Percentiles rank a stretch among this genome's conserved stretches.
phyloP scores from a whole-genome alignment of 352 stramenopile genomes.

The Globisporangium mamillatum region DNA sequence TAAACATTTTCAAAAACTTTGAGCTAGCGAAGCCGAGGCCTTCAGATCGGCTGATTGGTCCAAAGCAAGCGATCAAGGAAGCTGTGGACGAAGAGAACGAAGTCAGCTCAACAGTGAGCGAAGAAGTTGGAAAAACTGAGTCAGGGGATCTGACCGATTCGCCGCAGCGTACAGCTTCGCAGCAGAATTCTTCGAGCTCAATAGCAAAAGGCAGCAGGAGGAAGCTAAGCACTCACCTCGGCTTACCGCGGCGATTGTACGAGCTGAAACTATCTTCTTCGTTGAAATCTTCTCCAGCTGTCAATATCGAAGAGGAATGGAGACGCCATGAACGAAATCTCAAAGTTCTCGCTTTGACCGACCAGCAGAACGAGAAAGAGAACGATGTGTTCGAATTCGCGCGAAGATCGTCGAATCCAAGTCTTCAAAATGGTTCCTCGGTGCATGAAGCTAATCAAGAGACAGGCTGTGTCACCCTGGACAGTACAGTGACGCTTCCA shows the following conservation, averaged over 20 bases:
- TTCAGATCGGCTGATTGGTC: background rate
- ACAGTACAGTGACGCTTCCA: background rate
- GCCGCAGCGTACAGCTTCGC: background rate
- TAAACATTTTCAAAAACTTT: constrained; percentile 34
- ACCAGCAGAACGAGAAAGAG: constrained; percentile 1
- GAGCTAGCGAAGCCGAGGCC: constrained; percentile 12
- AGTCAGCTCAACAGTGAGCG: background rate
- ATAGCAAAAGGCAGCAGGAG: background rate
- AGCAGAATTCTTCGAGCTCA: background rate
- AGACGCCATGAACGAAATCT: constrained; percentile 15
- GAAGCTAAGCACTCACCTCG: constrained; percentile 12
- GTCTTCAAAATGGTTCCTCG: background rate
- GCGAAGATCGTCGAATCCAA: background rate
- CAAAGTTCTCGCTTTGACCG: background rate
- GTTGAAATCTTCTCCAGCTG: background rate
- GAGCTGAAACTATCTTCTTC: constrained; percentile 2
- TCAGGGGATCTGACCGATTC: background rate
- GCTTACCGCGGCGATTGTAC: background rate
- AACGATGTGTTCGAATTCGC: constrained; percentile 1
- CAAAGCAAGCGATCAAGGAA: background rate
- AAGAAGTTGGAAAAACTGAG: background rate
- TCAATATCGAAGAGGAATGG: constrained; percentile 10
- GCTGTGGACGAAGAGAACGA: background rate
- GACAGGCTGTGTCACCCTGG: background rate
- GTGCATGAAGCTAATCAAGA: background rate